These are phyloP conservation scores for Leccinum variicolor DNA, from an alignment of 768 basidiomycete species.

Conservation along the genomic window DNA sequence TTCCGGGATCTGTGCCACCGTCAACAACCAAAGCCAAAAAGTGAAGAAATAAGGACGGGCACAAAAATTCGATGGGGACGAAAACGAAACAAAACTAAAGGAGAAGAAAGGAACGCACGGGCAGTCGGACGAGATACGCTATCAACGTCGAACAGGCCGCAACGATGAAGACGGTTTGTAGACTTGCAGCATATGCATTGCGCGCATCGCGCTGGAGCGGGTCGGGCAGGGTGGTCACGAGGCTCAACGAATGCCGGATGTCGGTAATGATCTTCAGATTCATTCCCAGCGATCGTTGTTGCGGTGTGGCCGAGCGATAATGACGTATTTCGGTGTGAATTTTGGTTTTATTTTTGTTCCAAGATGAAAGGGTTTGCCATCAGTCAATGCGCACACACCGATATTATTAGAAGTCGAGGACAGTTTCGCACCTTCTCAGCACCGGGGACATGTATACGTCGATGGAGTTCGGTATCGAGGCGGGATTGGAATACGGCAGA, in stretches of 20 bases:
- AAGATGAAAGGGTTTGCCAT: neutral
- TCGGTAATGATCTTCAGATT: slow-evolving; percentile 11
- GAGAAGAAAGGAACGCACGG: slow-evolving; percentile 3
- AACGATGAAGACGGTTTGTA: slow-evolving; percentile 16
- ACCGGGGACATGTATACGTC: slow-evolving; percentile 10
- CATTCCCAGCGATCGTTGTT: neutral
- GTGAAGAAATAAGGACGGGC: neutral
- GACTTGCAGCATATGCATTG: slow-evolving; percentile 20
- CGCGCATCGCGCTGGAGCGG: slow-evolving; percentile 15
- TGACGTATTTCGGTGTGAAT: neutral
- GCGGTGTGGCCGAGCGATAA: neutral
- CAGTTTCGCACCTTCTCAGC: slow-evolving; percentile 6
- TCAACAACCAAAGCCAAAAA: neutral
- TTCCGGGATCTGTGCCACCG: slow-evolving; percentile 8
- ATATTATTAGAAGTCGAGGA: neutral
- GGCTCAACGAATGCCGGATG: slow-evolving; percentile 19
- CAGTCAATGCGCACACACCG: neutral
- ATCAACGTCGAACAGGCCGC: slow-evolving; percentile 19
- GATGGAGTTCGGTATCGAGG: slow-evolving; percentile 12
- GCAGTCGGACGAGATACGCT: slow-evolving; percentile 17
- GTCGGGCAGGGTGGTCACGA: slow-evolving; percentile 8
- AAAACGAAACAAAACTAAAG: neutral
- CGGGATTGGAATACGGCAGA: slow-evolving; percentile 23
- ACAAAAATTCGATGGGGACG: neutral
- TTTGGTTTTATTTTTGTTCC: neutral